Conservation (phyloP, 2,329 filamentous ascomycete genomes). For the Chrysoporthe puriensis region DNA sequence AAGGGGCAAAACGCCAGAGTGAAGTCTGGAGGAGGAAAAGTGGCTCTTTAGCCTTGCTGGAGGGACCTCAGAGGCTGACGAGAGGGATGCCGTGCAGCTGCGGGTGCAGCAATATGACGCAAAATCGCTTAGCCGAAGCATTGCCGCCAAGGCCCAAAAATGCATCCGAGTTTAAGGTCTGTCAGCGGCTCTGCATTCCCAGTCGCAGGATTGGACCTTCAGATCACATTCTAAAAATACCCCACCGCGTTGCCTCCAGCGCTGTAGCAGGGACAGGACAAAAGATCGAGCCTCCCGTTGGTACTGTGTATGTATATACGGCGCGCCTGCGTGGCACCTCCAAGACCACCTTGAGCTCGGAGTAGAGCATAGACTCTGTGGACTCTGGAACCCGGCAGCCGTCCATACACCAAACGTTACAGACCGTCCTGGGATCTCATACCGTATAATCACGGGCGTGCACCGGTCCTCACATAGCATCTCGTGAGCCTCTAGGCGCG, state of each 20-base stretch:
- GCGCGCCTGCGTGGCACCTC: no score
- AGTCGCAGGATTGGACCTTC: neutral
- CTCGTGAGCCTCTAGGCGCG: neutral
- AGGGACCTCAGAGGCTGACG: constrained; percentile 7
- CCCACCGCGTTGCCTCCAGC: no score
- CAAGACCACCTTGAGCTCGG: neutral
- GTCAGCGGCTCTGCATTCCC: neutral
- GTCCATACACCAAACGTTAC: constrained; percentile 23
- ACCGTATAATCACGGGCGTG: neutral
- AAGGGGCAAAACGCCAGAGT: constrained; percentile 11
- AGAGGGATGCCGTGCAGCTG: constrained; percentile 9
- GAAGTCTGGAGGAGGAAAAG: constrained; percentile 23
- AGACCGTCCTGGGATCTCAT: constrained; percentile 4
- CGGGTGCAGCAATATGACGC: constrained; percentile 17
- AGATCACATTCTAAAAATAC: constrained; percentile 5
- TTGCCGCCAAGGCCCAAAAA: neutral
- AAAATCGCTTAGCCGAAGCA: constrained; percentile 12
- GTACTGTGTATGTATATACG: no score
- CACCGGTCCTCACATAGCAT: neutral
- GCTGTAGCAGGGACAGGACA: no score
- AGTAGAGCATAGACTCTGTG: neutral
- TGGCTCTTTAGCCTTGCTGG: constrained; percentile 4
- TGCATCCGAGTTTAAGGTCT: neutral
- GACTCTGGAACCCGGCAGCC: neutral
- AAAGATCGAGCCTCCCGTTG: neutral